A percentile compares a stretch with the other conserved stretches of the same genome.
These are phyloP conservation scores for Aspergillus quadrilineatus DNA, from an alignment of 2,329 filamentous ascomycete genomes.

Conservation along the genomic window DNA sequence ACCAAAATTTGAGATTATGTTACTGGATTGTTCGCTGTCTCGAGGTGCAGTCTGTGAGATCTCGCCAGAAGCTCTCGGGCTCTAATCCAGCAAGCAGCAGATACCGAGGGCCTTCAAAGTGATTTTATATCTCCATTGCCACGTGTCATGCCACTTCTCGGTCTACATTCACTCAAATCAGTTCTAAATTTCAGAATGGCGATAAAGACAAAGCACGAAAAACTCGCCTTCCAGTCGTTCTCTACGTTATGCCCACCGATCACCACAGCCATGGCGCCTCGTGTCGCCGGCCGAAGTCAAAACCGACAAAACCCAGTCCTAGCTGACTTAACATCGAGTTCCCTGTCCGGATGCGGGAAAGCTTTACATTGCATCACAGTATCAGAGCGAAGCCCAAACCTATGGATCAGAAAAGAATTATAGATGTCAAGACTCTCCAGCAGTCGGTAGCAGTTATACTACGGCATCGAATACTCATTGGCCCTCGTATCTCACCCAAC, in stretches of 20 bases:
- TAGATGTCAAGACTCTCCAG: slow-evolving; percentile 49
- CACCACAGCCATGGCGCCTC: neutral
- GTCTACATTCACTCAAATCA: no score
- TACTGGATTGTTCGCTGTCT: no score
- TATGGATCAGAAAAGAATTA: slow-evolving; percentile 52
- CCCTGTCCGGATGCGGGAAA: slow-evolving; percentile 37
- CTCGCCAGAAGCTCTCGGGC: no score
- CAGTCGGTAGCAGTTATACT: slow-evolving; percentile 48
- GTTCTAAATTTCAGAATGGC: neutral
- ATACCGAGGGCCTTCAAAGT: no score
- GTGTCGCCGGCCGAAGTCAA: neutral
- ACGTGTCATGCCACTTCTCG: no score
- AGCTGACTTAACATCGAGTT: slow-evolving; percentile 54
- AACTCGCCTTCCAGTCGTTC: slow-evolving; percentile 9
- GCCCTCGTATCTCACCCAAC: slow-evolving; percentile 46
- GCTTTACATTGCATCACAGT: slow-evolving; percentile 44
- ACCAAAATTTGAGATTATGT: no score
- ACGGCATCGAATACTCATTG: slow-evolving; percentile 57
- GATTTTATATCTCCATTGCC: no score
- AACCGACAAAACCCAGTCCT: slow-evolving; percentile 29
- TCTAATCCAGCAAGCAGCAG: no score
- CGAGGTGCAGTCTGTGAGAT: no score
- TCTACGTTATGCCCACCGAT: slow-evolving; percentile 1
- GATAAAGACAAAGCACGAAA: neutral
- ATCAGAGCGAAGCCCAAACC: slow-evolving; percentile 36